Evolutionary conservation across 331 rosid genomes (phyloP).

Genomic region (Acacia pycnantha): DNA sequence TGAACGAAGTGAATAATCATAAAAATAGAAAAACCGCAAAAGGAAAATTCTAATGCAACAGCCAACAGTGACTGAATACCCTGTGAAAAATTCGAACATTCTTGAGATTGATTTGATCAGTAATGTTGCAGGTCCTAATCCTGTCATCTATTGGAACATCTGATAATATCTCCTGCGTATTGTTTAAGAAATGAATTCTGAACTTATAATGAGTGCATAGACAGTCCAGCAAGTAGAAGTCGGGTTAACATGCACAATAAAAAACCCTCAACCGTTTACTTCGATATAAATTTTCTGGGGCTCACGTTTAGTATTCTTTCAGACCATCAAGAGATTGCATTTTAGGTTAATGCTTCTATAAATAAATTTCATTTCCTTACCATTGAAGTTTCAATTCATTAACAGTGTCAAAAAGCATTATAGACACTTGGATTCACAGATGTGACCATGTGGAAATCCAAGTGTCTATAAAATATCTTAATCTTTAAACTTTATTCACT

Average conservation of each 20-base stretch:
- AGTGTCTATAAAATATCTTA: neutral
- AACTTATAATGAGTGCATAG: conserved; percentile 26
- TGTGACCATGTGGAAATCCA: neutral
- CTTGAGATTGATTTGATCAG: conserved; percentile 50
- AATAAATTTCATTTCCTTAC: conserved; percentile 6
- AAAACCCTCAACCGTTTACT: conserved; percentile 19
- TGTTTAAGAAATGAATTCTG: conserved; percentile 18
- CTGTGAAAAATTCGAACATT: conserved; percentile 76
- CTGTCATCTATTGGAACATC: conserved; percentile 74
- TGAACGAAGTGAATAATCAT: conserved; percentile 14
- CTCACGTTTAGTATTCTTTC: conserved; percentile 16
- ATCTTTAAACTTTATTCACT: neutral
- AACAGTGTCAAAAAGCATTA: neutral
- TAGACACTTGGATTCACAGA: neutral
- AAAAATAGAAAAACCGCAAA: conserved; percentile 15
- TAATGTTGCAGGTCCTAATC: conserved; percentile 43
- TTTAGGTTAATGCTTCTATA: conserved; percentile 6
- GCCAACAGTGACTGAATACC: conserved; percentile 48
- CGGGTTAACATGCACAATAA: neutral
- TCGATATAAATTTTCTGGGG: neutral
- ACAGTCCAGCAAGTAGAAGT: neutral
- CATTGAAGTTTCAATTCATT: neutral
- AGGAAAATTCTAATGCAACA: conserved; percentile 24
- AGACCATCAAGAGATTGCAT: conserved; percentile 20
- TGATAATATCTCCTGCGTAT: conserved; percentile 78